Conservation (phyloP, 2,329 filamentous ascomycete genomes). For the Emericellopsis cladophorae region DNA sequence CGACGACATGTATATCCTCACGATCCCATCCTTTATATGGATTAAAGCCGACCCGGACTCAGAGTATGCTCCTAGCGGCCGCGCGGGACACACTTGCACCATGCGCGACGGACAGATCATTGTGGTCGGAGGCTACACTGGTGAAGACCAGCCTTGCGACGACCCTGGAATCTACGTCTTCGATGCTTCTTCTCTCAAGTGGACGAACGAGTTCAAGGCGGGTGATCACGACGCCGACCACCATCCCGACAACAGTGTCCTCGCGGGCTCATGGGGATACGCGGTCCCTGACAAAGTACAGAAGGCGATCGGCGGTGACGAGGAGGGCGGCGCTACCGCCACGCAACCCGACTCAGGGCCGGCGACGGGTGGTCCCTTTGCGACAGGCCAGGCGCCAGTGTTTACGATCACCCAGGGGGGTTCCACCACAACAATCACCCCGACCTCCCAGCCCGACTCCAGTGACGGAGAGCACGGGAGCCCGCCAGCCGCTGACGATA, state of each 20-base stretch:
- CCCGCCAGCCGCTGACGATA: neutral
- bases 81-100: slow-evolving; percentile 39
- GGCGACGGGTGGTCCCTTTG: slow-evolving; percentile 56
- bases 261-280: slow-evolving; percentile 35
- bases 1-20: slow-evolving; percentile 50
- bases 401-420: slow-evolving; percentile 50
- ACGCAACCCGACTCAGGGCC: slow-evolving; percentile 32
- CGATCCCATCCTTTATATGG: slow-evolving; percentile 51
- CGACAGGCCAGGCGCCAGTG: slow-evolving; percentile 55
- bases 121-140: slow-evolving; percentile 48
- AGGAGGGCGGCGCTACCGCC: slow-evolving; percentile 39
- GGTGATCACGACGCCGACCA: slow-evolving; percentile 44
- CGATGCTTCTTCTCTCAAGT: slow-evolving; percentile 50
- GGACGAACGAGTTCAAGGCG: slow-evolving; percentile 46
- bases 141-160: slow-evolving; percentile 35
- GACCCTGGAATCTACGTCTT: slow-evolving; percentile 54
- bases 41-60: slow-evolving; percentile 34
- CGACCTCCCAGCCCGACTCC: slow-evolving; percentile 21
- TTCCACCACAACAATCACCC: slow-evolving; percentile 29
- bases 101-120: slow-evolving; percentile 48
- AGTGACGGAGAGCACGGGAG: slow-evolving; percentile 17
- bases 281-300: slow-evolving; percentile 38
- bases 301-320: slow-evolving; percentile 34
- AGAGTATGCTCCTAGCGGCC: slow-evolving; percentile 41
- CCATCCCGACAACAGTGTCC: slow-evolving; percentile 31